Evolutionary conservation across 1,284 basidiomycete genomes (phyloP).

Genomic region (Fomitopsis betulina): DNA sequence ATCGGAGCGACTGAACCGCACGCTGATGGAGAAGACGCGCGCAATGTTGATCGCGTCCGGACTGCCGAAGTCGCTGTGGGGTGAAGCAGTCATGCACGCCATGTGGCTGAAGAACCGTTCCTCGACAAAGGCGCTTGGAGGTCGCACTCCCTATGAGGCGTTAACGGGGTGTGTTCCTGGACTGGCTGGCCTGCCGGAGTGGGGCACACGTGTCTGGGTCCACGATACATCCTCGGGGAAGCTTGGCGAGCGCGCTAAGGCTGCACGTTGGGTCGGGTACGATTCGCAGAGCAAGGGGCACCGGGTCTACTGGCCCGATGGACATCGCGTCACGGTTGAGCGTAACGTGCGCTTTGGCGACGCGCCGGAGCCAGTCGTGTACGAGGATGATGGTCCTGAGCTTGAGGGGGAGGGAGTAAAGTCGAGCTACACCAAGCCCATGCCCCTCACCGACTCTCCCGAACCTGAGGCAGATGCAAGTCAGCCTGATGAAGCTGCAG

Average conservation of each 20-base stretch:
- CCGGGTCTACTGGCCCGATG: constrained; percentile 25
- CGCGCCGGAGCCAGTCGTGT: neutral
- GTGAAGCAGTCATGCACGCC: no score
- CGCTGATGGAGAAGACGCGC: no score
- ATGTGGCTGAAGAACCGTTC: no score
- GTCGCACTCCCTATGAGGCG: neutral
- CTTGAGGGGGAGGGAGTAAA: neutral
- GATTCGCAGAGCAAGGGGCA: constrained; percentile 11
- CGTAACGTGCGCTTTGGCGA: neutral
- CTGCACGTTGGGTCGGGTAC: constrained; percentile 3
- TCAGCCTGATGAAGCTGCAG: no score
- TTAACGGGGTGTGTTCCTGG: neutral
- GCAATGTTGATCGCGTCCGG: no score
- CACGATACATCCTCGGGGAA: constrained; percentile 4
- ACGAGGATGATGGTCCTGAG: neutral
- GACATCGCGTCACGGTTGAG: constrained; percentile 3
- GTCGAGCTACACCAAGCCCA: neutral
- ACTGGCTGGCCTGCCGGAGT: neutral
- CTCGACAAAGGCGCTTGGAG: constrained; percentile 16
- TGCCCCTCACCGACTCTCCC: no score
- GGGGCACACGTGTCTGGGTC: neutral
- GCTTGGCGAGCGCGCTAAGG: constrained; percentile 1
- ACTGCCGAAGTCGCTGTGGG: no score
- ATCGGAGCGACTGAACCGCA: no score
- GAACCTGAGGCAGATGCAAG: no score